Evolutionary conservation across 306 rosid genomes (phyloP), one percentile per base, ranked within the genome.

Genomic region (Rubus parviflorus): DNA sequence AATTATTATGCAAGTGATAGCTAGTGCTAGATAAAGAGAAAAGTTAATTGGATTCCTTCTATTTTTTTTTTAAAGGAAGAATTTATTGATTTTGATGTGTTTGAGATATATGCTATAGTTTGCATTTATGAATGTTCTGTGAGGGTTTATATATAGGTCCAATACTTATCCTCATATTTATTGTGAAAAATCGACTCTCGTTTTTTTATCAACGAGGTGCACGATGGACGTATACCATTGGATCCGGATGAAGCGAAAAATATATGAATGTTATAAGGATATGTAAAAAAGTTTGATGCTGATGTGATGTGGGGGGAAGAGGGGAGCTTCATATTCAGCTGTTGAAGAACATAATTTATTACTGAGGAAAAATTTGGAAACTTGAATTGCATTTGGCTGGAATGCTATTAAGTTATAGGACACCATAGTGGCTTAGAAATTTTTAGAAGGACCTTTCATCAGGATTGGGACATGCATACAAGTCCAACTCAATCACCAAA

Each of bases 391-490:
- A 68, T 82, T 58, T 37, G 63, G 41, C 56, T 25, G 8, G 41
- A 25, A 47, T 51, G 13, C n/a, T 63, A 62, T 64, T 17, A 42
- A 70, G 78, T 63, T 67, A 57, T 62, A 1, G 40, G 37, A 22
- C 52, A n/a, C 23, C 43, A 16, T 25, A 40, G 80, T 69, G 86
- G 81, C 78, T 48, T n/a, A 60, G 61, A 80, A 82, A 69, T 16
- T 65, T 75, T 81, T 19, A 70, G 41, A 67, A 79, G 74, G 80
- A 52, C 69, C 77, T 68, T 41, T 79, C 86, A 67, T 79, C 86
- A 67, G 61, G 79, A 78, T 37, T 64, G 74, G 58, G 83, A 81
- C 77, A 60, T 71, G 46, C 16, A 64, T 15, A 53, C 42, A 61
- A 42, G 52, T 75, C 81, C 73, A 74, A 81, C 70, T 77, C 57